Percentiles rank a stretch among this genome's conserved stretches.
phyloP scores from a whole-genome alignment of 2,329 filamentous ascomycete species.

The Ophiosphaerella korrae region DNA sequence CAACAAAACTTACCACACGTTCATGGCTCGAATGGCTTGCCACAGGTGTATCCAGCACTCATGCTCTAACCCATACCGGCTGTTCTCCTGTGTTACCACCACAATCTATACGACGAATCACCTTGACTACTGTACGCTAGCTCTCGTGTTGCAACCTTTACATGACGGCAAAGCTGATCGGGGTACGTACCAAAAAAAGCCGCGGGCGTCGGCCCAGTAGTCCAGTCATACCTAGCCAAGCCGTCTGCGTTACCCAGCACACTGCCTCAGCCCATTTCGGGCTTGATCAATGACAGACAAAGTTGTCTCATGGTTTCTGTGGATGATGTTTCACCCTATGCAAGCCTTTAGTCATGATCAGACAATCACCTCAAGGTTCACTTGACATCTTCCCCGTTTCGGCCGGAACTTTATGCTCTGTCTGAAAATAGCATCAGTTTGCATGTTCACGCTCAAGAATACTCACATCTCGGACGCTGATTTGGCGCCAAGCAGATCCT shows the following conservation, averaged over 20 bases:
- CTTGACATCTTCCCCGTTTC: conserved; percentile 19
- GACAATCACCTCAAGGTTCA: conserved; percentile 9
- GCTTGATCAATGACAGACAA: conserved; percentile 13
- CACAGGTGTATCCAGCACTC: too few species aligned
- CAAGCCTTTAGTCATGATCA: conserved; percentile 18
- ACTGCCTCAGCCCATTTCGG: not conserved
- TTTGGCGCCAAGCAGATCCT: conserved; percentile 27
- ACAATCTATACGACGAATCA: not conserved
- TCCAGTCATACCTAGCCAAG: not conserved
- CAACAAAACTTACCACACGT: too few species aligned
- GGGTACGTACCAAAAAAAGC: not conserved
- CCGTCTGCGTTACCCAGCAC: too few species aligned
- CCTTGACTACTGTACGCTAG: not conserved
- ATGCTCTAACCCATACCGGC: not conserved
- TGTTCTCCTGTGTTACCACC: not conserved
- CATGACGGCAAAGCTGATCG: not conserved
- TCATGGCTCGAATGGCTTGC: too few species aligned
- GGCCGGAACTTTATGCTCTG: conserved; percentile 16
- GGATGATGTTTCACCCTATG: conserved; percentile 26
- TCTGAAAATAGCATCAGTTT: conserved; percentile 41
- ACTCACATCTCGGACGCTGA: conserved; percentile 35
- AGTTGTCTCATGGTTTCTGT: conserved; percentile 4
- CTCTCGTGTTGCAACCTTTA: not conserved
- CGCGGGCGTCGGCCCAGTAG: not conserved
- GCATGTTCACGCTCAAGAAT: conserved; percentile 28